These are phyloP conservation scores for Cercospora sp. DNA, from an alignment of 2,329 filamentous ascomycete genomes.

Conservation along the genomic window DNA sequence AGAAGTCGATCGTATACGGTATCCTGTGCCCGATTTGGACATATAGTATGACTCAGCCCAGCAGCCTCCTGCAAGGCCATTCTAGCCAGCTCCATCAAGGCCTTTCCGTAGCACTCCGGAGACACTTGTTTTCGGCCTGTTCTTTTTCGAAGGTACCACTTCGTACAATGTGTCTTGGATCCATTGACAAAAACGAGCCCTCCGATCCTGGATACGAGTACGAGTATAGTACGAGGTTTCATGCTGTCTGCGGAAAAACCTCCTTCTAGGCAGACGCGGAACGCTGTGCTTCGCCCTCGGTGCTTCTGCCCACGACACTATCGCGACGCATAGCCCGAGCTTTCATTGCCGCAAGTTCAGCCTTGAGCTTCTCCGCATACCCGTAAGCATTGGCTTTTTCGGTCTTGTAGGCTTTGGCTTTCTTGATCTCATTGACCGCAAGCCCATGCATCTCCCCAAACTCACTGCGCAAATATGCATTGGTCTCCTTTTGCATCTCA, in stretches of 20 bases:
- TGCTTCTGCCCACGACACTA: constrained; percentile 11
- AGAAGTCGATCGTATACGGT: not conserved
- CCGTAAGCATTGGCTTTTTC: not conserved
- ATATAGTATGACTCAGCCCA: not conserved
- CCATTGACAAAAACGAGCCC: not conserved
- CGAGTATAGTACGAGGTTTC: not conserved
- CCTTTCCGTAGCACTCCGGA: not conserved
- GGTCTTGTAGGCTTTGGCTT: not conserved
- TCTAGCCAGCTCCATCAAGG: not conserved
- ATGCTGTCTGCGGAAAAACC: not conserved
- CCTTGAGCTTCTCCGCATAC: not conserved
- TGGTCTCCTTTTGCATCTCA: constrained; percentile 1
- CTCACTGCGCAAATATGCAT: constrained; percentile 10
- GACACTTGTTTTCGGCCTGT: not conserved
- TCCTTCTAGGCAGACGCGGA: not conserved
- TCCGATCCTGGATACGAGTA: not conserved
- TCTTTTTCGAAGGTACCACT: not conserved
- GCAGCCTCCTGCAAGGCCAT: not conserved
- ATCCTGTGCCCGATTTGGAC: not conserved
- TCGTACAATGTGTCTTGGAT: not conserved
- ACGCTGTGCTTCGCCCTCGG: not conserved
- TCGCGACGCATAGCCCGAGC: constrained; percentile 3
- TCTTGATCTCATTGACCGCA: not conserved
- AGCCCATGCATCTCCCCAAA: constrained; percentile 8
- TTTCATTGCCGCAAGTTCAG: not conserved